A percentile compares a stretch with the other conserved stretches of the same genome.
Conservation (phyloP, 768 basidiomycete genomes). For the Trametes coccinea region DNA sequence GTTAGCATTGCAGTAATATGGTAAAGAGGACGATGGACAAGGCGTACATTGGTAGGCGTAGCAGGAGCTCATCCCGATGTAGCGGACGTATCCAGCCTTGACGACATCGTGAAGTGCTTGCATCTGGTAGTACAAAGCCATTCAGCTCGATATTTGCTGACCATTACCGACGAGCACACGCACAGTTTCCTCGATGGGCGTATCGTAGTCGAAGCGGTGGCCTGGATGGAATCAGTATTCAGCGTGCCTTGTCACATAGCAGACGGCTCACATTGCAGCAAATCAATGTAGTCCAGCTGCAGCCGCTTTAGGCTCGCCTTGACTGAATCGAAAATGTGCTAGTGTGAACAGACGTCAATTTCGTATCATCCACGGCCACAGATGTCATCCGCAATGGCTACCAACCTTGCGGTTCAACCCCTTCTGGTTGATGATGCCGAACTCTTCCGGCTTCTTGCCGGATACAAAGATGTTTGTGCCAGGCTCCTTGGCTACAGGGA, state of each 20-base stretch:
- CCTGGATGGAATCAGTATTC: background rate
- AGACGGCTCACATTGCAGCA: slow-evolving; percentile 58
- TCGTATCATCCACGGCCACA: background rate
- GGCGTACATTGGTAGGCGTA: slow-evolving; percentile 36
- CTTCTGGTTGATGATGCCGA: slow-evolving; percentile 38
- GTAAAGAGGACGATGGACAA: too few species aligned
- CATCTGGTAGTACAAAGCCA: slow-evolving; percentile 29
- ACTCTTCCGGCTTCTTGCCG: slow-evolving; percentile 23
- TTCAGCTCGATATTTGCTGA: too few species aligned
- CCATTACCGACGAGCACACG: background rate
- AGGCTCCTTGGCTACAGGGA: slow-evolving; percentile 12
- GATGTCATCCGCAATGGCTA: background rate
- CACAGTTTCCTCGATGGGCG: slow-evolving; percentile 38
- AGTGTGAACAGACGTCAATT: background rate
- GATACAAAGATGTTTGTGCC: slow-evolving; percentile 2
- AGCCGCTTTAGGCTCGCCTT: slow-evolving; percentile 65
- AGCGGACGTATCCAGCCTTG: slow-evolving; percentile 44
- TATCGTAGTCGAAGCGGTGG: slow-evolving; percentile 20
- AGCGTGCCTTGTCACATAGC: too few species aligned
- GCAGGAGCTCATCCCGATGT: slow-evolving; percentile 42
- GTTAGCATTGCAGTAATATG: background rate
- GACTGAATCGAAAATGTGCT: slow-evolving; percentile 75
- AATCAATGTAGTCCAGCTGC: slow-evolving; percentile 75
- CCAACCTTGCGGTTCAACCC: slow-evolving; percentile 36
- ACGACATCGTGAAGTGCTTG: slow-evolving; percentile 49